Evolutionary conservation across 2,329 filamentous ascomycete species (phyloP), one percentile per base, ranked within the genome.

Genomic region (Aspergillus tubingensis): DNA sequence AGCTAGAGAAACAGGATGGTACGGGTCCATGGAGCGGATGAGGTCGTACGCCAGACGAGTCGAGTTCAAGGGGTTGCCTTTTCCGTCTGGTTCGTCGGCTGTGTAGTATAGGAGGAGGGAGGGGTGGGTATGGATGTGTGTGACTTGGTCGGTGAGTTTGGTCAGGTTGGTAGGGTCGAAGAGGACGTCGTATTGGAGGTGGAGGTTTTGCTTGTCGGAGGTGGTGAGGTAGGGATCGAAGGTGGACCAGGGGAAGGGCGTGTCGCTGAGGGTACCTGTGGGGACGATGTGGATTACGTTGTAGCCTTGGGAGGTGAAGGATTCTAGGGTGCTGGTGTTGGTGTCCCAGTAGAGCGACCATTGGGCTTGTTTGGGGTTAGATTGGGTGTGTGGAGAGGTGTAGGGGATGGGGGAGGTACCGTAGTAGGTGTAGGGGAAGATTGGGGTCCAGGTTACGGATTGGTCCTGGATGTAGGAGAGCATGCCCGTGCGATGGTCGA

Each of bases 291-390:
- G 52, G 52, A 54, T 54, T 44, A 43, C 38, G 23, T 54, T 54
- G 52, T 54, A 54, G 38, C 38, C 23, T 11, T 25, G 2, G 0
- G 21, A 17, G 21, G 21, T n/a, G 52, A 54, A 54, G 15, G 38
- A n/a, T 10, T 7, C 4, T 13, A 54, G 52, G 2, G 52, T 54
- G 8, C 8, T 27, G 15, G 52, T 21, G 39, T 8, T 32, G 15
- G 38, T 54, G 52, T 54, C 38, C 52, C 52, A 54, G 52, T 54
- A 54, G 6, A 54, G 39, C n/a, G 52, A 43, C 52, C 52, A 54
- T 44, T 54, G 52, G 52, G 19, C 52, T 54, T 10, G 7, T 15
- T 10, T 39, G 1, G 7, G 38, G 52, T 53, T 53, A 53, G 50
- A 36, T 23, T 52, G 27, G 30, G 19, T 30, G 49, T 13, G 10